These are phyloP conservation scores for Cercospora janseana DNA, from an alignment of 2,329 filamentous ascomycete species.

Conservation along the genomic window DNA sequence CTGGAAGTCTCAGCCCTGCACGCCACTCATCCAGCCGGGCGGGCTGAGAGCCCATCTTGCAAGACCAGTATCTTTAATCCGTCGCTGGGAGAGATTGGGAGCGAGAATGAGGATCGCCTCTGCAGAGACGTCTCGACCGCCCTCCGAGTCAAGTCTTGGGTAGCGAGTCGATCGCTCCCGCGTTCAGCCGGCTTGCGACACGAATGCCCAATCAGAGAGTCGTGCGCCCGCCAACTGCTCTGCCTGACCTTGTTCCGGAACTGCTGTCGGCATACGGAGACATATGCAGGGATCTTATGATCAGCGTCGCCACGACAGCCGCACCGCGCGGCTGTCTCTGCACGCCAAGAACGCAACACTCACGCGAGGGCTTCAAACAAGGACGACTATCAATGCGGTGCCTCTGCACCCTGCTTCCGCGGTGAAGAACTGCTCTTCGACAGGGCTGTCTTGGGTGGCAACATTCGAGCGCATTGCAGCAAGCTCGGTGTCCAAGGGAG, in stretches of 20 bases:
- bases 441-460: too few species aligned
- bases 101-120: background rate
- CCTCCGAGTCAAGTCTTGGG: slow-evolving; percentile 3
- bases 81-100: background rate
- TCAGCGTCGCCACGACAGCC: slow-evolving; percentile 1
- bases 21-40: too few species aligned
- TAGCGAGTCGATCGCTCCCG: slow-evolving; percentile 4
- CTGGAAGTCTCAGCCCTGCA: too few species aligned
- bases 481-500: too few species aligned
- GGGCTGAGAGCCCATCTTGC: too few species aligned
- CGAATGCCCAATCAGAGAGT: background rate
- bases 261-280: background rate
- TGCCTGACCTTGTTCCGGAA: background rate
- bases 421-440: too few species aligned
- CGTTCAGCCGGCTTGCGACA: background rate
- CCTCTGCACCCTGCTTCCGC: too few species aligned
- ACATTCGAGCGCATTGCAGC: too few species aligned
- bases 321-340: background rate
- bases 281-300: background rate
- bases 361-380: too few species aligned
- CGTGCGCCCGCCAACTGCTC: background rate
- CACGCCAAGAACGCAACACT: too few species aligned
- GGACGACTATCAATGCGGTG: too few species aligned
- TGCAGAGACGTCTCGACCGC: background rate
- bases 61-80: too few species aligned